Conservation (phyloP, 1,139 yeast species). For the Geotrichum aggregatum region DNA sequence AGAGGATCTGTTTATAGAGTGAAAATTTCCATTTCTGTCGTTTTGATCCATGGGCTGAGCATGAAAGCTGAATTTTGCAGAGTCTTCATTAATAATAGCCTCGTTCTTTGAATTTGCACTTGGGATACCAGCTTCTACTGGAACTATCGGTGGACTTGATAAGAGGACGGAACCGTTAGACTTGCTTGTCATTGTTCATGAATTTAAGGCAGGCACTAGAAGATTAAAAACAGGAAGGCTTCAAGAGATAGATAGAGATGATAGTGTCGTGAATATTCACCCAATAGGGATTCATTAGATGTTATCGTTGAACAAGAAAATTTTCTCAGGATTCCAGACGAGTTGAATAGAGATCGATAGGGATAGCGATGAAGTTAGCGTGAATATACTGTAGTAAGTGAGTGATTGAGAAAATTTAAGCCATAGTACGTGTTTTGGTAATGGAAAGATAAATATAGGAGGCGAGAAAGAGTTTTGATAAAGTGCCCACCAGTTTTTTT, state of each 20-base stretch:
- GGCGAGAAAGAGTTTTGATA: too few relatives aligned
- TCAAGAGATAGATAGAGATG: background rate
- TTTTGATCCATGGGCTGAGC: background rate
- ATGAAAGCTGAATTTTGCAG: background rate
- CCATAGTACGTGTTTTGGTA: too few relatives aligned
- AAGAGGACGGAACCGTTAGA: background rate
- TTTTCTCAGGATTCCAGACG: too few relatives aligned
- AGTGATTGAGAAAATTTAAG: too few relatives aligned
- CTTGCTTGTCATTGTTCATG: background rate
- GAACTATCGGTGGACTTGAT: background rate
- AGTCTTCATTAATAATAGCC: background rate
- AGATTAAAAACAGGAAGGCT: background rate
- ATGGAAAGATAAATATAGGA: too few relatives aligned
- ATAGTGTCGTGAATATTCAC: background rate
- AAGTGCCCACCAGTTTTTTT: too few relatives aligned
- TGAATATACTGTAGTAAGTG: too few relatives aligned
- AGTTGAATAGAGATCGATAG: background rate
- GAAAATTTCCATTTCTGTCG: background rate
- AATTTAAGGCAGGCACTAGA: background rate
- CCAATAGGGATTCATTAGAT: conserved; percentile 1
- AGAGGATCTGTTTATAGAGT: conserved; percentile 6
- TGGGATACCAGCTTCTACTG: background rate
- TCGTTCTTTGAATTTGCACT: background rate
- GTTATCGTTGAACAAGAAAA: background rate
- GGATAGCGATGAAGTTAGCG: background rate